Evolutionary conservation across 176 grass and related monocot species (phyloP).

Genomic region (Coix lacrymajobi): DNA sequence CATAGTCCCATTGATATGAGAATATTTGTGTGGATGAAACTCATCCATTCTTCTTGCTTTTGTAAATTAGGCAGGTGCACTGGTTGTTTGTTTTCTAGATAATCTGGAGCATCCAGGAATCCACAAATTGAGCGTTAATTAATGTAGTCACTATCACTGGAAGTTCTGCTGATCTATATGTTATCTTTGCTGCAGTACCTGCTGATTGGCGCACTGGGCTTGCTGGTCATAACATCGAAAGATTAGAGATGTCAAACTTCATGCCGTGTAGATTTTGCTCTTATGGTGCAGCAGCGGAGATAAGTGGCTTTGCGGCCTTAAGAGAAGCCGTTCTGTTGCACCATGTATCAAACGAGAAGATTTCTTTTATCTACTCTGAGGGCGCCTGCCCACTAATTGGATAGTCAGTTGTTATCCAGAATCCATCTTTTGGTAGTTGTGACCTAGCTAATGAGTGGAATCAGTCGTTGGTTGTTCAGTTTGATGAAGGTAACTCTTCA

Average conservation of each 20-base stretch:
- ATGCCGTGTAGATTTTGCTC: not conserved
- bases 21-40: not conserved
- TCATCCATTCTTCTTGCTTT: not conserved
- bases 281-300: not conserved
- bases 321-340: not conserved
- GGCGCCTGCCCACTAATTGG: not conserved
- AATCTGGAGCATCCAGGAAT: not conserved
- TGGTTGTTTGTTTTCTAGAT: not conserved
- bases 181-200: conserved; percentile 53
- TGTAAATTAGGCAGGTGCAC: not conserved
- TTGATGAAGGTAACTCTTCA: not conserved
- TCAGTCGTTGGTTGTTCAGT: not conserved
- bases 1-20: not conserved
- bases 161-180: not conserved
- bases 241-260: conserved; percentile 22
- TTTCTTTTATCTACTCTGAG: not conserved
- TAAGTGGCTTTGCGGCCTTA: not conserved
- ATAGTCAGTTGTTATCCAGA: not conserved
- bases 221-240: conserved; percentile 74
- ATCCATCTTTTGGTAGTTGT: not conserved
- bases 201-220: conserved; percentile 54
- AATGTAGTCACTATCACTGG: not conserved
- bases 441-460: not conserved
- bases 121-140: not conserved
- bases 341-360: conserved; percentile 5